These are phyloP conservation scores for Oidiodendron maius DNA, from an alignment of 495 filamentous ascomycete species.

Conservation along the genomic window DNA sequence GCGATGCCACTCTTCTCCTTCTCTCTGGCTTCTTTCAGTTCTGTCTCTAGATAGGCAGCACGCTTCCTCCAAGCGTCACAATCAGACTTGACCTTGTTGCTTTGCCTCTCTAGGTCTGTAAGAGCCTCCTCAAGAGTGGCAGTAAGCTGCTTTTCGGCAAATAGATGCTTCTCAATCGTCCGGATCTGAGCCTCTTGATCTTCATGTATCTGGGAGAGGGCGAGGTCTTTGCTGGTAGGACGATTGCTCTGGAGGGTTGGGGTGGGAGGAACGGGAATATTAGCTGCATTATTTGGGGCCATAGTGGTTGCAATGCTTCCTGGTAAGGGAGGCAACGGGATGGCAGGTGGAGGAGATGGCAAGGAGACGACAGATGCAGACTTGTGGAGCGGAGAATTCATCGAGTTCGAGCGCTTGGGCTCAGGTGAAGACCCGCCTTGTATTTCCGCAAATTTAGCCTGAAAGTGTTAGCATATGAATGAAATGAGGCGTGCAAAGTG, in stretches of 20 bases:
- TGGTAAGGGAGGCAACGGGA: conserved; percentile 91
- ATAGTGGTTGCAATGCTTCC: conserved; percentile 22
- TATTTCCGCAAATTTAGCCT: conserved; percentile 56
- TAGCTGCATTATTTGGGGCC: conserved; percentile 15
- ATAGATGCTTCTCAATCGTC: conserved; percentile 94
- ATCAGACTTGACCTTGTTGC: conserved; percentile 78
- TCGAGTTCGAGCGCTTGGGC: conserved; percentile 69
- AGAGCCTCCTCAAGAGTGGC: conserved; percentile 91
- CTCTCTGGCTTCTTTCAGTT: conserved; percentile 58
- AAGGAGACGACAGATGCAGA: conserved; percentile 75
- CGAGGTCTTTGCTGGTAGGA: conserved; percentile 78
- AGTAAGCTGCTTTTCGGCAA: conserved; percentile 93
- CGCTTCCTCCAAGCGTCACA: conserved; percentile 87
- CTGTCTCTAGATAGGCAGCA: conserved; percentile 67
- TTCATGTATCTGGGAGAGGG: conserved; percentile 67
- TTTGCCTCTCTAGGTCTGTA: conserved; percentile 83
- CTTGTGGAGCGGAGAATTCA: conserved; percentile 61
- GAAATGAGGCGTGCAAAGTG: conserved; percentile 9
- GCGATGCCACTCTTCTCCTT: conserved; percentile 44
- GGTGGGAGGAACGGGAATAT: conserved; percentile 29
- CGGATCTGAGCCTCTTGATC: conserved; percentile 93
- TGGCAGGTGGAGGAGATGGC: conserved; percentile 83
- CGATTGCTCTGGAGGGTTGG: conserved; percentile 45
- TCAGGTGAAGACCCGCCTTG: conserved; percentile 39
- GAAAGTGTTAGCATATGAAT: conserved; percentile 27